Base-by-base conservation (phyloP, 441 rosid species). In the Raphanus hybrid region DNA sequence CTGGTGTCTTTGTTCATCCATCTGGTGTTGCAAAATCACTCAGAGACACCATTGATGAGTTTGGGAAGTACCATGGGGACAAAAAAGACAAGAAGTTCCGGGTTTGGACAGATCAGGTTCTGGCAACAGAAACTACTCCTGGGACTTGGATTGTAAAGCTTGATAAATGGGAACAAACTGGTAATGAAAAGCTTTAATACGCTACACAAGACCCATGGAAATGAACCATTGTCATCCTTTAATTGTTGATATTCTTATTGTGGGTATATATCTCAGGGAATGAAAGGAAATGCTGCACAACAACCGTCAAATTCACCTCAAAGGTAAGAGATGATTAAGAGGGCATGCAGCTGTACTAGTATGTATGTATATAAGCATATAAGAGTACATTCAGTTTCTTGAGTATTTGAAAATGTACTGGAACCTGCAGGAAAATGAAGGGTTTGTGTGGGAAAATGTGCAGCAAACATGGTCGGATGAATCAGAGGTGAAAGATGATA, bases 91-190 rank as follows among this genome's bases (percentile, higher is more conserved):
- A 87, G 84, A 77, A 61, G 18, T 95, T 83, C 80, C 85, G 87
- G 29, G 88, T 91, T 29, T 95, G 98, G 99, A 90, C 86, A 75
- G 98, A 95, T 81, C 85, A 77, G 62, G 90, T 93, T 20, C 72
- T 87, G 12, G 69, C 91, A 45, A 71, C 87, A 35, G 85, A 84
- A 48, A 83, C 91, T 55, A 87, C 86, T 80, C 70, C 87, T 4
- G 89, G 87, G 70, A 72, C 86, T 32, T 92, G 92, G 95, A 84
- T 87, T 3, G 86, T 87, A 64, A 92, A 88, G 85, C 86, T 86
- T 81, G 74, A 86, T 70, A 88, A 88, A 74, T 92, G 95, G 92
- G 97, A 92, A 64, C 78, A 72, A 73, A 82, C 45, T 54, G 97
- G 98, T 94, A 58, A 85, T 48, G n/a, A 45, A n/a, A 12, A 48